Evolutionary conservation across 1,139 yeast genomes (phyloP).

Genomic region (Kazachstania sp.): DNA sequence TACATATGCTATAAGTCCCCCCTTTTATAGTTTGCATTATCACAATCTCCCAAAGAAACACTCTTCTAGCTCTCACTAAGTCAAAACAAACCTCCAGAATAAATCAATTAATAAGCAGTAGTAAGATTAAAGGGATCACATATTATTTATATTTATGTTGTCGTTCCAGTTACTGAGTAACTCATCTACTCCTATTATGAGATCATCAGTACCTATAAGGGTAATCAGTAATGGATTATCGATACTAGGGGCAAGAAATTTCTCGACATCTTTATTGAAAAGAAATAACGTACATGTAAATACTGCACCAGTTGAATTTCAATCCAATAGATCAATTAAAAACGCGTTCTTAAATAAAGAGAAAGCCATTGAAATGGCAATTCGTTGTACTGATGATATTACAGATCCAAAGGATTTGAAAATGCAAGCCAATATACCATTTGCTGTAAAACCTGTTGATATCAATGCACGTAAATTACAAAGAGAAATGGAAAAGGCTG

Average conservation of each 20-base stretch:
- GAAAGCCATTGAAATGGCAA: constrained; percentile 22
- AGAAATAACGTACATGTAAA: constrained; percentile 17
- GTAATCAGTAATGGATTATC: neutral
- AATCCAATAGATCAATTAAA: constrained; percentile 23
- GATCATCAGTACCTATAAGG: neutral
- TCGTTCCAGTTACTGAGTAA: neutral
- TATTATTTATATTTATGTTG: too few relatives aligned
- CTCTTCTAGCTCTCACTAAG: too few relatives aligned
- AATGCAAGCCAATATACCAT: constrained; percentile 40
- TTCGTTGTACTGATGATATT: constrained; percentile 33
- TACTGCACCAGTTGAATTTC: constrained; percentile 33
- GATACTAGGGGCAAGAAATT: neutral
- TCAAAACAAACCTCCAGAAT: too few relatives aligned
- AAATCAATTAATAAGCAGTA: too few relatives aligned
- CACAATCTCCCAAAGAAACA: too few relatives aligned
- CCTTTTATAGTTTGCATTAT: too few relatives aligned
- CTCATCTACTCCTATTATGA: neutral
- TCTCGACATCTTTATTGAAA: neutral
- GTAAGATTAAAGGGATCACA: too few relatives aligned
- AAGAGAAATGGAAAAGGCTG: constrained; percentile 2
- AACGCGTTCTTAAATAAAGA: constrained; percentile 12
- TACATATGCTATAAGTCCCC: too few relatives aligned
- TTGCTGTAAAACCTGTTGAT: constrained; percentile 41
- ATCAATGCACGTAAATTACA: neutral
- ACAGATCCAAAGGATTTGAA: constrained; percentile 7